Base-by-base conservation (phyloP, 2,329 filamentous ascomycete genomes). In the Corynespora cassiicola region DNA sequence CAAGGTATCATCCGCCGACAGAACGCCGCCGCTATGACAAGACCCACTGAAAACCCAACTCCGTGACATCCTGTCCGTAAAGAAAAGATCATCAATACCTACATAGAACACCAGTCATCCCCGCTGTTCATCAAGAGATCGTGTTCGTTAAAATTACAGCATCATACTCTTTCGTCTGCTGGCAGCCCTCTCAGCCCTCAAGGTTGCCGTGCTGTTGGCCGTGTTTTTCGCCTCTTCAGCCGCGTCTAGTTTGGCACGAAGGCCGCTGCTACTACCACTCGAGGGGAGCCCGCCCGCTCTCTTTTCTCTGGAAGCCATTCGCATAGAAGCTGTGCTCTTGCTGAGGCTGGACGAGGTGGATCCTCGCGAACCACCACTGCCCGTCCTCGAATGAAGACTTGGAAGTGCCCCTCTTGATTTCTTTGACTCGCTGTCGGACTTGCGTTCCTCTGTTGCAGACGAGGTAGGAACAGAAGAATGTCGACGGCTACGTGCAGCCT, bases 111-210 rank as follows among this genome's bases (percentile, higher is more conserved):
- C n/a, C n/a, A n/a, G n/a, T n/a, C n/a, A n/a, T n/a, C n/a, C n/a
- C n/a, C n/a, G n/a, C n/a, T n/a, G n/a, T n/a, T n/a, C n/a, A n/a
- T n/a, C n/a, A n/a, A n/a, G n/a, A n/a, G n/a, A n/a, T n/a, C n/a
- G n/a, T n/a, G n/a, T n/a, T n/a, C n/a, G n/a, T n/a, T n/a, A 16
- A 42, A 8, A 41, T 59, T 50, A 71, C 29, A 73, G 41, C 65
- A 73, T 62, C 70, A 71, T 72, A 47, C 69, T 72, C 52, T 69
- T 66, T 43, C 70, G 55, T 31, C 70, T 51, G 47, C 61, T 64
- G n/a, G 69, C 66, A 17, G 64, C 65, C 30, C 69, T 54, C 30
- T 71, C 68, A 5, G 54, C 56, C 32, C 62, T 54, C 12, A 63
- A 32, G 29, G 54, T 50, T 28, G 49, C 49, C n/a, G 47, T 52